Base-by-base conservation (phyloP, 805 yeast genomes). In the Saccharomycopsis lassenensis region DNA sequence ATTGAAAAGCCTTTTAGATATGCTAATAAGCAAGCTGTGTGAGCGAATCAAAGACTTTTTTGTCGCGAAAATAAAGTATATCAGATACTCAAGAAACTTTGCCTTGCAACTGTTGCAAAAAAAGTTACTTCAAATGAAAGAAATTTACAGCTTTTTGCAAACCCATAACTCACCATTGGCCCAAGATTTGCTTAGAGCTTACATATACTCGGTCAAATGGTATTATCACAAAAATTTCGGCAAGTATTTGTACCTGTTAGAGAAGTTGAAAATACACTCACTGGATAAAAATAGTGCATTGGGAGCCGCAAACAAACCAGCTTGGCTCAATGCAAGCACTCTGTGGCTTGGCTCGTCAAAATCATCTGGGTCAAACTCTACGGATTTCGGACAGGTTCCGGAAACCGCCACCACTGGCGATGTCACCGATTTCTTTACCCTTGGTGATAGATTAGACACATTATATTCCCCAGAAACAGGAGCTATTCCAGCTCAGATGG, bases 141-240 rank as follows among this genome's bases (percentile, higher is more conserved):
- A 77, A 34, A 63, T 74, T 1, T 81, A 59, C 46, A 58, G 58
- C 3, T 85, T 82, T 41, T 53, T 89, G 25, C 54, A 61, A 3
- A 49, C 57, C 4, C 69, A 73, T 33, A 71, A 80, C 39, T 64
- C 69, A 6, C 65, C 73, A 5, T 58, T 91, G 37, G 89, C 94
- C 0, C 52, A 60, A 11, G 91, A 84, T 50, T 64, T 91, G 26
- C 67, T 75, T 37, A 69, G 70, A 48, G 97, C 96, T 0, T 91
- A 91, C 54, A 60, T 77, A 14, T 76, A 75, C 49, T 89, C 97
- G 2, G 87, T 91, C 83, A 65, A 71, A 49, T 91, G 98, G 98
- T 91, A 89, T 59, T 91, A 91, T 54, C 65, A 69, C 40, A 69
- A 79, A 39, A 71, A 81, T 47, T 89, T 87, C 51, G 74, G 77